phyloP scores from a whole-genome alignment of 2,329 filamentous ascomycete genomes.

The Pseudogymnoascus sp. region DNA sequence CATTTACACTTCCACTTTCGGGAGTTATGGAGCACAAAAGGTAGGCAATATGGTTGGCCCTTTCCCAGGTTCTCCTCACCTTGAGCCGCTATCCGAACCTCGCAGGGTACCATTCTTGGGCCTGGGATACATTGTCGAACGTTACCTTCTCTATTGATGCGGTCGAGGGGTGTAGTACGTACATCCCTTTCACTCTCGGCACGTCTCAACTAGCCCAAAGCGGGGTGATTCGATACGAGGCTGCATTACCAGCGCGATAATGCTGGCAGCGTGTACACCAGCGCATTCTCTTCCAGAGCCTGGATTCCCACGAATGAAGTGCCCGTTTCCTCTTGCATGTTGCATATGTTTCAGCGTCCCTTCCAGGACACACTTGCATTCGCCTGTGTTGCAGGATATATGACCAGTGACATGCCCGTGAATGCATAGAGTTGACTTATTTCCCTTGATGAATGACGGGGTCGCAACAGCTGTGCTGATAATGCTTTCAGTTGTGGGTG shows the following conservation, averaged over 20 bases:
- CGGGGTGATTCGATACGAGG: background rate
- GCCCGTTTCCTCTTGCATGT: background rate
- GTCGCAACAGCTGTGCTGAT: background rate
- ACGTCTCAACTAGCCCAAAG: background rate
- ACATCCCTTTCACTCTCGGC: background rate
- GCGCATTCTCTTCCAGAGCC: background rate
- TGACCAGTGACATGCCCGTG: conserved; percentile 24
- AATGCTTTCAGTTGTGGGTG: background rate
- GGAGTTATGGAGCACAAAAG: background rate
- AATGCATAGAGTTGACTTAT: conserved; percentile 16
- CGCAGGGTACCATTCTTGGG: background rate
- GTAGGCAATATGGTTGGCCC: background rate
- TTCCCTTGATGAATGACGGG: conserved; percentile 12
- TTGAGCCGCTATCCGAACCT: background rate
- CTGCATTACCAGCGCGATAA: background rate
- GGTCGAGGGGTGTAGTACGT: background rate
- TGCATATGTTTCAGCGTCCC: background rate
- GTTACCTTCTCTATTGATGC: background rate
- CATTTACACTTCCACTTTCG: background rate
- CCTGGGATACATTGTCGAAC: background rate
- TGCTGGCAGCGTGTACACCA: background rate
- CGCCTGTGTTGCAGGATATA: conserved; percentile 23
- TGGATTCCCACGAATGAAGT: background rate
- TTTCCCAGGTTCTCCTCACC: background rate
- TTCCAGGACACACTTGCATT: conserved; percentile 1